Conservation (phyloP, 2,329 filamentous ascomycete species). For the Rhinocladiella similis region DNA sequence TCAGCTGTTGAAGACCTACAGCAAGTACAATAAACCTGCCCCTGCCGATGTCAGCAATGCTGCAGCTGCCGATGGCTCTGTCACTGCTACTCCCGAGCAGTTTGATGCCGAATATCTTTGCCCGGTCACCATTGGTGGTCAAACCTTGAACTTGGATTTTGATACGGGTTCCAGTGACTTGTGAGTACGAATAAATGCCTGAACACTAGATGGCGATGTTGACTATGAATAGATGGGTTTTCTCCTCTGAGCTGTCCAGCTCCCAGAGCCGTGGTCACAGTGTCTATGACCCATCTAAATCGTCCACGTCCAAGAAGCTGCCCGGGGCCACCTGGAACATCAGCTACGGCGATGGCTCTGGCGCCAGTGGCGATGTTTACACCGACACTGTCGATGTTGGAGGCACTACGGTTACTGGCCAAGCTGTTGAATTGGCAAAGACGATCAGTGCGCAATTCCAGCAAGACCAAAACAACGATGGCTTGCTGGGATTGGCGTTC, state of each 20-base stretch:
- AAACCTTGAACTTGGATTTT: constrained; percentile 65
- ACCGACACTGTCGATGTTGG: constrained; percentile 65
- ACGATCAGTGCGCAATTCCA: constrained; percentile 57
- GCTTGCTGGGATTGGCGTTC: constrained; percentile 62
- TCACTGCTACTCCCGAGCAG: constrained; percentile 45
- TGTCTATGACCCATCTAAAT: constrained; percentile 55
- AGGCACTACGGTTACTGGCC: constrained; percentile 56
- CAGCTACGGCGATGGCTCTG: constrained; percentile 65
- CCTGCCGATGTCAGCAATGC: constrained; percentile 22
- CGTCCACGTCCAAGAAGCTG: constrained; percentile 47
- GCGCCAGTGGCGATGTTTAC: constrained; percentile 65
- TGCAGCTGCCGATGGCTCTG: constrained; percentile 19
- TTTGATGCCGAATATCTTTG: constrained; percentile 60
- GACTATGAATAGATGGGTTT: constrained; percentile 58
- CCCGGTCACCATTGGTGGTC: constrained; percentile 64
- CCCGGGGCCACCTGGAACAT: constrained; percentile 59
- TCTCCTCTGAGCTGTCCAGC: constrained; percentile 58
- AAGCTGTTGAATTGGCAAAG: constrained; percentile 67
- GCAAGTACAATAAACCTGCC: constrained; percentile 27
- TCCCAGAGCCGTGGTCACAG: constrained; percentile 55
- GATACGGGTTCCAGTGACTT: constrained; percentile 71
- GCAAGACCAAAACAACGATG: constrained; percentile 55
- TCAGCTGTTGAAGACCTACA: constrained; percentile 22
- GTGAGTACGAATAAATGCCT: constrained; percentile 43
- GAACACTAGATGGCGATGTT: neutral